phyloP scores from a whole-genome alignment of 129 eudicot species.

The Artemisia argyi region DNA sequence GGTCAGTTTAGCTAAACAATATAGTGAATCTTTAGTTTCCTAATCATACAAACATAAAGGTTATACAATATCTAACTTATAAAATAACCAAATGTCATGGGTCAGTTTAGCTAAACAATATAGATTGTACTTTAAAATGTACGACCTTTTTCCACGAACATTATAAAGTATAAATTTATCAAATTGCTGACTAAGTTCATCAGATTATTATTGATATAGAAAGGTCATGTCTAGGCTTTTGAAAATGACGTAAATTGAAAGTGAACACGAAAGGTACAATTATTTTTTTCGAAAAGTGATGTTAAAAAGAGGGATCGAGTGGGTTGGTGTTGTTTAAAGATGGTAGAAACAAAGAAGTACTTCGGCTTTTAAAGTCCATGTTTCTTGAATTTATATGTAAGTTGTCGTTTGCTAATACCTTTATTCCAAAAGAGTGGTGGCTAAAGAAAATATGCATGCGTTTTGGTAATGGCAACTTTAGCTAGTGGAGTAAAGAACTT shows the following conservation, averaged over 20 bases:
- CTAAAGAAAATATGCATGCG: too few relatives aligned
- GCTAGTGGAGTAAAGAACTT: too few relatives aligned
- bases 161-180: not conserved
- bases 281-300: not conserved
- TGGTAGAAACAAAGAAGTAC: not conserved
- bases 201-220: not conserved
- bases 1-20: too few relatives aligned
- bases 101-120: too few relatives aligned
- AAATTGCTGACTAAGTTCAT: not conserved
- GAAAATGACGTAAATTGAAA: not conserved
- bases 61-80: too few relatives aligned
- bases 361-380: not conserved
- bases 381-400: not conserved
- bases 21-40: too few relatives aligned
- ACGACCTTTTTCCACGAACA: not conserved
- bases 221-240: conserved; percentile 3
- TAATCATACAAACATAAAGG: too few relatives aligned
- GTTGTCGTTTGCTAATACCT: too few relatives aligned
- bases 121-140: not conserved
- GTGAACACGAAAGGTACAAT: not conserved
- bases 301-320: not conserved
- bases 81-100: too few relatives aligned
- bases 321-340: not conserved
- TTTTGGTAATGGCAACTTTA: too few relatives aligned
- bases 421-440: too few relatives aligned